Percentiles rank a stretch among this genome's conserved stretches.
Conservation (phyloP, 805 yeast species). For the Zygosaccharomyces gambellarensis region DNA sequence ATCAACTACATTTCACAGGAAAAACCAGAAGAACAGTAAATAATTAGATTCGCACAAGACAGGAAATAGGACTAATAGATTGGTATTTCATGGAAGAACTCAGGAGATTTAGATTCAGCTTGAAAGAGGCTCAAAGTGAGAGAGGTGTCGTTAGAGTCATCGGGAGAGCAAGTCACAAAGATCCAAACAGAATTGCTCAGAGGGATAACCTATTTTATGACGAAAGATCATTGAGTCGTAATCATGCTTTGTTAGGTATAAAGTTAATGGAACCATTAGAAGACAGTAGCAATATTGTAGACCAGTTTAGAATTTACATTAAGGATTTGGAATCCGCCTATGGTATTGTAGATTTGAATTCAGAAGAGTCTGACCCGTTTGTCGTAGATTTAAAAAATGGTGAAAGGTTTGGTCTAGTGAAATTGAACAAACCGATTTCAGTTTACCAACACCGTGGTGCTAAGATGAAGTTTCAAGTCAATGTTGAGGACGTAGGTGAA, state of each 20-base stretch:
- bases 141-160: constrained; percentile 17
- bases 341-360: constrained; percentile 26
- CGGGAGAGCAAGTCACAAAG: constrained; percentile 20
- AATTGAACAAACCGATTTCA: constrained; percentile 13
- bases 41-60: too few species aligned
- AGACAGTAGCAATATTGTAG: constrained; percentile 10
- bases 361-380: constrained; percentile 16
- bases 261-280: constrained; percentile 17
- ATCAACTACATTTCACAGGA: neutral
- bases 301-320: constrained; percentile 23
- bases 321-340: constrained; percentile 22
- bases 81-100: constrained; percentile 10
- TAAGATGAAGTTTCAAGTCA: constrained; percentile 21
- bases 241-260: constrained; percentile 24
- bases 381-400: constrained; percentile 27
- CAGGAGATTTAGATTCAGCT: constrained; percentile 12
- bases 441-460: constrained; percentile 21
- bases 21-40: neutral
- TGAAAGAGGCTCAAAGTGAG: constrained; percentile 14
- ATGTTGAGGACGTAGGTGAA: constrained; percentile 8
- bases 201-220: constrained; percentile 20
- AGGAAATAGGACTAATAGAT: neutral
- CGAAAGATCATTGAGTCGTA: constrained; percentile 21
- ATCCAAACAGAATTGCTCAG: constrained; percentile 14
- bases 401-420: constrained; percentile 24